phyloP scores from a whole-genome alignment of 495 filamentous ascomycete species.

The Daldinia loculata region DNA sequence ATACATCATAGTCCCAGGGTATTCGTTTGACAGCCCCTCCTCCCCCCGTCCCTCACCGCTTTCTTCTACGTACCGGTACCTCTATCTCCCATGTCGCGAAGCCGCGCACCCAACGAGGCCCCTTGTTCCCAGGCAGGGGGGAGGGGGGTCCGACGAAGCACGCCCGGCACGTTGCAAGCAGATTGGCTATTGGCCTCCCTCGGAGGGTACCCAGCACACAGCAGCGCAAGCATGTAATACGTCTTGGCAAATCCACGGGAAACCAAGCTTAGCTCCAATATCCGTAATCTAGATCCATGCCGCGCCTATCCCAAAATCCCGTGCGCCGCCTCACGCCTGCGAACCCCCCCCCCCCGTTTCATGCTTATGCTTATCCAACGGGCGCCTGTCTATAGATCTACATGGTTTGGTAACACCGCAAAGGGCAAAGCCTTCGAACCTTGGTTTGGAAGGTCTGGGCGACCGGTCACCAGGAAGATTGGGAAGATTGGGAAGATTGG shows the following conservation, averaged over 20 bases:
- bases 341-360: background rate
- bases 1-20: background rate
- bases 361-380: conserved; percentile 2
- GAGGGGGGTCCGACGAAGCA: background rate
- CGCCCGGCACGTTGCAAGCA: conserved; percentile 8
- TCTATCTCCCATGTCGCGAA: background rate
- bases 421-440: background rate
- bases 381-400: background rate
- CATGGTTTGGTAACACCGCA: background rate
- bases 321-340: conserved; percentile 4
- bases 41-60: background rate
- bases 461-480: background rate
- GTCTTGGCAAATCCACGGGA: background rate
- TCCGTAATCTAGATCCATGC: conserved; percentile 15
- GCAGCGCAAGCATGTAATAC: background rate
- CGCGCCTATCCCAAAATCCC: conserved; percentile 8
- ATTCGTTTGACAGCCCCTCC: background rate
- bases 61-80: background rate
- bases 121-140: background rate
- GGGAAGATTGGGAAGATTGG: background rate
- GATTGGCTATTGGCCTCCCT: conserved; percentile 9
- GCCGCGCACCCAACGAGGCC: background rate
- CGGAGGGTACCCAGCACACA: background rate
- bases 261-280: conserved; percentile 2
- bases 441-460: background rate